Conservation (phyloP, 345 rosid species). For the Cardamine resedifolia region DNA sequence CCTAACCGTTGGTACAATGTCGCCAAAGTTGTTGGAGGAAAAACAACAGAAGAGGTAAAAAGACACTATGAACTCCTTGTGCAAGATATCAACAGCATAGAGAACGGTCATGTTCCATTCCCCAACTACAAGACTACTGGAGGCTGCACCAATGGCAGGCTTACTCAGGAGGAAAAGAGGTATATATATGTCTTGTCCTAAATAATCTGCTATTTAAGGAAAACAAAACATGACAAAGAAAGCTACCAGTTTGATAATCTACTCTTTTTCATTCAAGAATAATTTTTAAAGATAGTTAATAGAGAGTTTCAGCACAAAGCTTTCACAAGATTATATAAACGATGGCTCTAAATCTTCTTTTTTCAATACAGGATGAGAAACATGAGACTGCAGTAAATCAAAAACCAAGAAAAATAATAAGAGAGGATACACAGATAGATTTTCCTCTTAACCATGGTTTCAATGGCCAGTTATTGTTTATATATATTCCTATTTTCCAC, state of each 20-base stretch:
- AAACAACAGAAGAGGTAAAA: conserved; percentile 75
- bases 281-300: not conserved
- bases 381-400: conserved; percentile 36
- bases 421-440: not conserved
- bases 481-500: not conserved
- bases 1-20: conserved; percentile 90
- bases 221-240: not conserved
- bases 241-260: not conserved
- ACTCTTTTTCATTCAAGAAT: not conserved
- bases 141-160: conserved; percentile 30
- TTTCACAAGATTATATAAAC: not conserved
- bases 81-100: conserved; percentile 61
- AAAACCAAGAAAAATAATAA: conserved; percentile 16
- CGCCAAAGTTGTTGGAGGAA: conserved; percentile 72
- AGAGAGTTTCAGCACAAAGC: not conserved
- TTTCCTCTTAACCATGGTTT: not conserved
- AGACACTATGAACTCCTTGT: conserved; percentile 66
- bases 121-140: conserved; percentile 60
- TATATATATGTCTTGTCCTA: conserved; percentile 4
- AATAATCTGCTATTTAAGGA: not conserved
- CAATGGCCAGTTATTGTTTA: not conserved
- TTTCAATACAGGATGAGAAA: conserved; percentile 46
- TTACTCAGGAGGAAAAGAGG: conserved; percentile 37
- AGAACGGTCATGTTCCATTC: conserved; percentile 68
- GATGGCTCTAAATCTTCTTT: not conserved